Conservation (phyloP, 352 stramenopile genomes). For the Pythium coloratum region DNA sequence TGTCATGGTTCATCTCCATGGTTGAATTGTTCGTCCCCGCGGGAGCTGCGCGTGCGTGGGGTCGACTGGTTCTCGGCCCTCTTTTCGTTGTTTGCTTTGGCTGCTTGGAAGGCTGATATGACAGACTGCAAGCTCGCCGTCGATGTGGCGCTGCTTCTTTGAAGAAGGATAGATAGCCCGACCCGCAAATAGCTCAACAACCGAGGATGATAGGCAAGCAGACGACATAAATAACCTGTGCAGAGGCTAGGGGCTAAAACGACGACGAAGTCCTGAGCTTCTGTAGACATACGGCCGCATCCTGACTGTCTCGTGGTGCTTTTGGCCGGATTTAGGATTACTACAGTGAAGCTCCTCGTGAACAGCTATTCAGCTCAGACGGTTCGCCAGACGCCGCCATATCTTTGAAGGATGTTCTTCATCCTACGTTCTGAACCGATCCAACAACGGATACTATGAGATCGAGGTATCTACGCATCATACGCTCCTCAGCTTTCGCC, state of each 20-base stretch:
- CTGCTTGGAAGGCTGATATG: background rate
- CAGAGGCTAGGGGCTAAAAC: no score
- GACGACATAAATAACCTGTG: no score
- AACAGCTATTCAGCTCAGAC: background rate
- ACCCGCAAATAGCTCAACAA: background rate
- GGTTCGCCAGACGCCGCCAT: background rate
- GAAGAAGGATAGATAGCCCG: background rate
- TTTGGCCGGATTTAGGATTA: background rate
- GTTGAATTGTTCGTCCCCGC: background rate
- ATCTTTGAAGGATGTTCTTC: background rate
- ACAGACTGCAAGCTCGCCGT: background rate
- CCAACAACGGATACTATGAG: background rate
- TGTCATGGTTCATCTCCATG: constrained; percentile 16
- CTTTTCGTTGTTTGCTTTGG: background rate
- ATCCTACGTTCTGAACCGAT: background rate
- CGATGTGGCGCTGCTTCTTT: background rate
- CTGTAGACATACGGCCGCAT: no score
- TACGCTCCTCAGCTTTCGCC: no score
- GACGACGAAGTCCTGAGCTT: no score
- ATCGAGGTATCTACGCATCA: no score
- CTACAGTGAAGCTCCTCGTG: background rate
- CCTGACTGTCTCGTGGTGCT: no score
- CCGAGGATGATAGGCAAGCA: no score
- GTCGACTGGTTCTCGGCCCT: background rate
- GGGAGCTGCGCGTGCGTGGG: background rate